Conservation (phyloP, 345 rosid species). For the Xanthoceras sorbifolium region DNA sequence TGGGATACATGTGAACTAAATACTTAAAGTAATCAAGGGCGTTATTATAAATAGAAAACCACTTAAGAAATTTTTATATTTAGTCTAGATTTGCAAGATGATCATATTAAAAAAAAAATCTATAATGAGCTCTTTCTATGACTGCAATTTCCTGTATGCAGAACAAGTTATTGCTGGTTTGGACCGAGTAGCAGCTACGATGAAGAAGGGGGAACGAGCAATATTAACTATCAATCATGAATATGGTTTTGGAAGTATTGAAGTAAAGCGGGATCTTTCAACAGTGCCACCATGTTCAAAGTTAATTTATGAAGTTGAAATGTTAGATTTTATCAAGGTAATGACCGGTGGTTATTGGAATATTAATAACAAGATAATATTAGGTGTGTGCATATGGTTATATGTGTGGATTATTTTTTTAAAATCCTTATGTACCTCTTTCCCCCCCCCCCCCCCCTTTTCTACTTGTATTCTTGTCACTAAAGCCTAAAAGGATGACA, state of each 20-base stretch:
- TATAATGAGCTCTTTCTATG: not conserved
- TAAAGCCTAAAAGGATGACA: not conserved
- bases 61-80: too few species aligned
- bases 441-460: not conserved
- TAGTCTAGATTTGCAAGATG: not conserved
- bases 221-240: constrained; percentile 42
- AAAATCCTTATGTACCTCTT: not conserved
- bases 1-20: not conserved
- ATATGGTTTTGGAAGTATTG: constrained; percentile 54
- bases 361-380: not conserved
- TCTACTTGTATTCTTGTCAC: not conserved
- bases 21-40: not conserved
- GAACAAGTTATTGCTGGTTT: constrained; percentile 55
- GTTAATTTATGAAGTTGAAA: constrained; percentile 49
- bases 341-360: not conserved
- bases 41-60: not conserved
- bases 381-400: not conserved
- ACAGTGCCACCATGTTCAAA: constrained; percentile 41
- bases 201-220: constrained; percentile 58
- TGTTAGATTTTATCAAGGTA: constrained; percentile 55
- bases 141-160: constrained; percentile 20
- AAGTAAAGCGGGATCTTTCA: constrained; percentile 41
- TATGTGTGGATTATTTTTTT: not conserved
- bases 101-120: not conserved
- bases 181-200: constrained; percentile 50